phyloP scores from a whole-genome alignment of 2,329 filamentous ascomycete species.

The Exserohilum turcica region DNA sequence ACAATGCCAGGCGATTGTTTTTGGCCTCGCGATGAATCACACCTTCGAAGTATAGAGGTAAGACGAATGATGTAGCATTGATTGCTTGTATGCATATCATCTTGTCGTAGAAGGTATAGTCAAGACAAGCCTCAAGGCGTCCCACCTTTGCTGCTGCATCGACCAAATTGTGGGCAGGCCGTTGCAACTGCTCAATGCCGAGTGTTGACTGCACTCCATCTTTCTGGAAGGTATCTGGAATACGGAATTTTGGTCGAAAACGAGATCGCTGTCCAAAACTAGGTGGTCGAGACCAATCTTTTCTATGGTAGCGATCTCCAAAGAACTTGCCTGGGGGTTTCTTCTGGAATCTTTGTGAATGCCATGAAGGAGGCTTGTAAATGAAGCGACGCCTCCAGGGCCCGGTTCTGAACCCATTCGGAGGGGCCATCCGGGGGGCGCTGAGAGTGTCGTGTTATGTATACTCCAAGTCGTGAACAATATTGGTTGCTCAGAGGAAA shows the following conservation, averaged over 20 bases:
- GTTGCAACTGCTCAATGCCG: constrained; percentile 4
- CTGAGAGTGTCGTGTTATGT: background rate
- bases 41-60: constrained; percentile 25
- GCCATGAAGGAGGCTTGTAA: background rate
- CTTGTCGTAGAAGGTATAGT: constrained; percentile 31
- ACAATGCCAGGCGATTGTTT: constrained; percentile 29
- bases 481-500: background rate
- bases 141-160: constrained; percentile 20
- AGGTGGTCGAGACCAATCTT: background rate
- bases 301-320: background rate
- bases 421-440: background rate
- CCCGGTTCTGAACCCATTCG: too few species aligned
- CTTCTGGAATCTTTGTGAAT: background rate
- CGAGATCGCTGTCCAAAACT: constrained; percentile 6
- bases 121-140: constrained; percentile 19
- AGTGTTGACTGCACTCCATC: constrained; percentile 20
- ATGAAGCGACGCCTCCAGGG: background rate
- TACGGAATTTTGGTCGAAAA: constrained; percentile 18
- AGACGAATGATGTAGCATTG: constrained; percentile 10
- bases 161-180: constrained; percentile 22
- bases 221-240: constrained; percentile 21
- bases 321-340: background rate
- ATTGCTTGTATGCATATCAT: constrained; percentile 26
- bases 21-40: constrained; percentile 1
- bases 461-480: background rate